Percentiles rank a stretch among this genome's conserved stretches.
These are phyloP conservation scores for Sutorius australiensis DNA, from an alignment of 768 basidiomycete genomes.

Conservation along the genomic window DNA sequence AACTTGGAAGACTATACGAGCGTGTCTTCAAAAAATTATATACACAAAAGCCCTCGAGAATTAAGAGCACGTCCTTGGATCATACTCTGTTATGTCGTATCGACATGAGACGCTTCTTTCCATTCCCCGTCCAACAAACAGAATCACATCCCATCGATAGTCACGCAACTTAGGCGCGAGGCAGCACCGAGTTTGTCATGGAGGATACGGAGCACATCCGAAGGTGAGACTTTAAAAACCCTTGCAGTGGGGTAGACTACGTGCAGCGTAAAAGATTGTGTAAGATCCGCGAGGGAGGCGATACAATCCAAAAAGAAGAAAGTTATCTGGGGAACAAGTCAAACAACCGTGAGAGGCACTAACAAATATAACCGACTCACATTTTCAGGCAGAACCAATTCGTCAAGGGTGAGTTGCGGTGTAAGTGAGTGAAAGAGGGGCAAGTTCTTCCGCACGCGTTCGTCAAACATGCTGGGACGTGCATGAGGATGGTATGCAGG, in stretches of 20 bases:
- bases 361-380: neutral
- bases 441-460: neutral
- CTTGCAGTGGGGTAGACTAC: too few species aligned
- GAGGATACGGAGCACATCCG: neutral
- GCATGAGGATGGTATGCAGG: neutral
- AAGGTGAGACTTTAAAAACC: neutral
- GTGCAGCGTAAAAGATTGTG: neutral
- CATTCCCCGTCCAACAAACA: too few species aligned
- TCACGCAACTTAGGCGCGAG: too few species aligned
- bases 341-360: neutral
- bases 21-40: neutral
- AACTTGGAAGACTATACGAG: too few species aligned
- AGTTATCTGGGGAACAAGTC: neutral
- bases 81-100: neutral
- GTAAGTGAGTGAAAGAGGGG: constrained; percentile 10
- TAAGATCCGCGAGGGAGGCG: neutral
- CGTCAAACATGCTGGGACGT: neutral
- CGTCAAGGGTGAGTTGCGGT: neutral
- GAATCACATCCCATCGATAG: too few species aligned
- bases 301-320: neutral
- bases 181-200: too few species aligned
- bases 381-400: too few species aligned
- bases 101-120: too few species aligned
- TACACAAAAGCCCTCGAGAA: neutral
- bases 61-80: neutral